Percentiles rank a stretch among this genome's conserved stretches.
Conservation (phyloP, 2,329 filamentous ascomycete species). For the Xylaria arbuscula region DNA sequence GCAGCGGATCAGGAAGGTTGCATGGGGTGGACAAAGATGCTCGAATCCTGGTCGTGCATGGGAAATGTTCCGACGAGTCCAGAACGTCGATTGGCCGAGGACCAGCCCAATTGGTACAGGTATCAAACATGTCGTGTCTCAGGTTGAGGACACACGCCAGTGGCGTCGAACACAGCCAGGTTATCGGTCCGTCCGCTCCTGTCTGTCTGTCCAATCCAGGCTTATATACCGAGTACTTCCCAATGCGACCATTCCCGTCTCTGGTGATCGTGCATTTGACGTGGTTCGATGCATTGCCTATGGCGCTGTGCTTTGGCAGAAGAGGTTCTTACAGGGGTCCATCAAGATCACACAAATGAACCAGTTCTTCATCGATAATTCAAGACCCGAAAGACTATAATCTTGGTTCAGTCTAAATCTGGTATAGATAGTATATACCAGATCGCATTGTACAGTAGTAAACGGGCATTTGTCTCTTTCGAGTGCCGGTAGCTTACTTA, state of each 20-base stretch:
- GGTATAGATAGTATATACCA: background rate
- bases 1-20: conserved; percentile 30
- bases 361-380: conserved; percentile 7
- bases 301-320: background rate
- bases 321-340: background rate
- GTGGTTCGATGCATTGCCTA: conserved; percentile 6
- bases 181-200: conserved; percentile 18
- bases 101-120: conserved; percentile 33
- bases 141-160: conserved; percentile 27
- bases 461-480: background rate
- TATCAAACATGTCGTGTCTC: conserved; percentile 37
- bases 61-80: conserved; percentile 23
- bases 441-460: conserved; percentile 8
- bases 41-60: conserved; percentile 26
- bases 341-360: background rate
- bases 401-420: background rate
- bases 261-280: conserved; percentile 1
- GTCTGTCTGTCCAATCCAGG: background rate
- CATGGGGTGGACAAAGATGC: conserved; percentile 3
- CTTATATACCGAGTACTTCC: background rate
- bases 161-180: conserved; percentile 18
- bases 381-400: background rate
- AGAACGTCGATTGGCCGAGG: conserved; percentile 24
- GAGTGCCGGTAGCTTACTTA: background rate
- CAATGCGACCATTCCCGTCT: background rate